Conservation (phyloP, 2,329 filamentous ascomycete genomes). For the Xylaria arbuscula region DNA sequence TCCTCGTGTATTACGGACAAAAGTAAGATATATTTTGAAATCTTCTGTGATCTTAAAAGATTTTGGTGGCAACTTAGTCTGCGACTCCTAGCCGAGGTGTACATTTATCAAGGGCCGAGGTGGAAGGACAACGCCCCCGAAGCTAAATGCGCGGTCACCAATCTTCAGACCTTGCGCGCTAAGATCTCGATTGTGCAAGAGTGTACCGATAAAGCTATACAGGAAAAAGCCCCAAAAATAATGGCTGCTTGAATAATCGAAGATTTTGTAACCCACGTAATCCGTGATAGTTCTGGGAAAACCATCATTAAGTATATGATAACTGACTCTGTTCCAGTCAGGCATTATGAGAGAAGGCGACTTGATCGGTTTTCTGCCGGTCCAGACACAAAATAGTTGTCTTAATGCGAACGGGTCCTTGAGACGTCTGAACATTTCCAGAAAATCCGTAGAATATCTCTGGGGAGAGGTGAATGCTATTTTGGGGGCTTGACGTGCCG, state of each 20-base stretch:
- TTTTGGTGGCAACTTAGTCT: too few relatives aligned
- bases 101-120: constrained; percentile 39
- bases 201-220: constrained; percentile 40
- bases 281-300: too few relatives aligned
- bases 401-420: not conserved
- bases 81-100: constrained; percentile 24
- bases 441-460: not conserved
- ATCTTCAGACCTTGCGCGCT: constrained; percentile 33
- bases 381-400: not conserved
- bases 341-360: too few relatives aligned
- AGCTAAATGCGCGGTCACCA: not conserved
- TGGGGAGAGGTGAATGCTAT: not conserved
- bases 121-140: constrained; percentile 18
- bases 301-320: too few relatives aligned
- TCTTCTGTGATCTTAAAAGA: too few relatives aligned
- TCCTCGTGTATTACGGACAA: constrained; percentile 8
- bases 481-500: not conserved
- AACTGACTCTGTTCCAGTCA: too few relatives aligned
- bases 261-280: not conserved
- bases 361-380: too few relatives aligned
- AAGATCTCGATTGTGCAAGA: constrained; percentile 36
- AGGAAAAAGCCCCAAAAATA: constrained; percentile 37
- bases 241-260: not conserved
- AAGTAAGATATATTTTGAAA: constrained; percentile 18
- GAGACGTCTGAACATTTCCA: not conserved